These are phyloP conservation scores for Colletotrichum eleusines DNA, from an alignment of 2,329 filamentous ascomycete species.

Conservation along the genomic window DNA sequence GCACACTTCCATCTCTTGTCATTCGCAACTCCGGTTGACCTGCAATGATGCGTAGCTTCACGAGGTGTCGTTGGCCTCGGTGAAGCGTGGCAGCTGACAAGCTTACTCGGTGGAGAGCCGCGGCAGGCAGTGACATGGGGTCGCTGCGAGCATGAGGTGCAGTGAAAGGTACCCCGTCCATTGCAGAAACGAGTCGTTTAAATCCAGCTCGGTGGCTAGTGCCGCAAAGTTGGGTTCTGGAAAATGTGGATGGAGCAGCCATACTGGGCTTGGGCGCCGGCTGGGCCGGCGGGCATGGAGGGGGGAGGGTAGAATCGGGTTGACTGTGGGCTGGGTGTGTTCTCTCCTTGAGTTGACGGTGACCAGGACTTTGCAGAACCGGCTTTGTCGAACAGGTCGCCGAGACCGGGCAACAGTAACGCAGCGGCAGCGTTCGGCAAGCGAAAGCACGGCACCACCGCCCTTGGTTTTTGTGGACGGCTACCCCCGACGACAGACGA, in stretches of 20 bases:
- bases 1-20: conserved; percentile 35
- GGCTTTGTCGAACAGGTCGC: conserved; percentile 22
- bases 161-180: conserved; percentile 34
- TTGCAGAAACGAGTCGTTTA: conserved; percentile 10
- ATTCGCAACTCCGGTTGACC: conserved; percentile 37
- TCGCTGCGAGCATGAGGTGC: conserved; percentile 35
- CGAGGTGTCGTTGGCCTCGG: conserved; percentile 40
- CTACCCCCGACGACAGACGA: conserved; percentile 27
- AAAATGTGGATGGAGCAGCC: conserved; percentile 41
- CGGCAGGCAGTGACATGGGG: conserved; percentile 38
- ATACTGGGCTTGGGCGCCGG: conserved; percentile 37
- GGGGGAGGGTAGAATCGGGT: conserved; percentile 14
- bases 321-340: conserved; percentile 7
- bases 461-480: conserved; percentile 17
- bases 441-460: conserved; percentile 20
- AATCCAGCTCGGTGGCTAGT: conserved; percentile 35
- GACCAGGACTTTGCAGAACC: conserved; percentile 36
- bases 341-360: conserved; percentile 28
- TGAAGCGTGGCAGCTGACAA: conserved; percentile 38
- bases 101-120: conserved; percentile 41
- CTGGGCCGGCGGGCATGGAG: conserved; percentile 36
- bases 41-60: conserved; percentile 32
- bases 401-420: conserved; percentile 34
- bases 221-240: conserved; percentile 39
- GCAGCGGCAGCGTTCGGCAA: conserved; percentile 30